Base-by-base conservation (phyloP, 1,284 basidiomycete genomes). In the Cryptococcus sp. region DNA sequence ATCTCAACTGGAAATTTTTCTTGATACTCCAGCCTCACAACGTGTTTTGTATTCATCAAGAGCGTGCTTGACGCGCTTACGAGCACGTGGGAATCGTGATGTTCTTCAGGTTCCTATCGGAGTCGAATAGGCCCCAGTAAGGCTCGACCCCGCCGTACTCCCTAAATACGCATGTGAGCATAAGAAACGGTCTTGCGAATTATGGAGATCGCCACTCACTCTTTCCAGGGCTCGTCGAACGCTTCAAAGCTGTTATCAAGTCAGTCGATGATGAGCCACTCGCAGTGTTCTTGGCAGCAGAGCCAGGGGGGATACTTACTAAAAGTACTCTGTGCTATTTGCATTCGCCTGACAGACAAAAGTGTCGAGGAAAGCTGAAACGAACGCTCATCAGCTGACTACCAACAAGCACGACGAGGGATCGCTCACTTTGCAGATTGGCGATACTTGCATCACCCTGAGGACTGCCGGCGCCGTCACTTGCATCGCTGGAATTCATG, bases 341-440 rank as follows among this genome's bases (percentile, higher is more conserved):
- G 74, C 56, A 76, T 93, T 97, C 11, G 93, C 89, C 66, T 88
- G 84, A 75, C 94, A 98, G 26, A 94, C 87, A 68, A 91, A 98
- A 0, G 83, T 85, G 70, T 95, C 83, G 50, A 98, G 73, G 81
- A 92, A 95, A 6, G 70, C 66, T 70, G 37, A 8, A 6, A 20
- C 16, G 2, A 17, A 34, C 8, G 29, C 26, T 22, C 20, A 50
- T 59, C 52, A 63, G 59, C 50, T 29, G n/a, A 8, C 23, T 13
- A 25, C 20, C 3, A 40, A 17, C 13, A n/a, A 15, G 16, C 13
- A 13, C 25, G 13, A 29, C 17, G 11, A n/a, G 8, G 40, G 22
- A 34, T 17, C 38, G 62, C 73, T 66, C 65, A 60, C 82, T 85
- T 74, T 88, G 87, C 39, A 94, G 80, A 65, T 89, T 88, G 3